Percentiles rank a stretch among this genome's conserved stretches.
Conservation (phyloP, 1,139 yeast species). For the Scheffersomyces segobiensis region DNA sequence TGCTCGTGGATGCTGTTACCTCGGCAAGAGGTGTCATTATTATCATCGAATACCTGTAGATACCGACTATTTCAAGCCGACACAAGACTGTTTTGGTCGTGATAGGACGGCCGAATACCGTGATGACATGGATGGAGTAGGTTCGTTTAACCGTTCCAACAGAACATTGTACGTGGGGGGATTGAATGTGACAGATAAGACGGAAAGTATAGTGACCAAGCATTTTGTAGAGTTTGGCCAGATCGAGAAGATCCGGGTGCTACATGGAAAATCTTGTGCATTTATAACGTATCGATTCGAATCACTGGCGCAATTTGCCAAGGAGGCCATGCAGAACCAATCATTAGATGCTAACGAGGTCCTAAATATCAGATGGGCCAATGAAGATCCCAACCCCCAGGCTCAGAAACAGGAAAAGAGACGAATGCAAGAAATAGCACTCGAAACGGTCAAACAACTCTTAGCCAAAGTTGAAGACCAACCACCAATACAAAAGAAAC, state of each 20-base stretch:
- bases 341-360: constrained; percentile 64
- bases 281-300: constrained; percentile 74
- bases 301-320: constrained; percentile 85
- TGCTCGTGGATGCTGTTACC: constrained; percentile 84
- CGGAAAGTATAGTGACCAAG: constrained; percentile 35
- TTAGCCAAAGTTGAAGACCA: constrained; percentile 13
- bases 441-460: constrained; percentile 33
- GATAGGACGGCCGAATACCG: constrained; percentile 80
- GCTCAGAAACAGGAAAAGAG: constrained; percentile 56
- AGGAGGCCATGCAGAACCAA: constrained; percentile 89
- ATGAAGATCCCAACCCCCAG: constrained; percentile 79
- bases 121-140: constrained; percentile 95
- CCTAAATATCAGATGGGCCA: constrained; percentile 82
- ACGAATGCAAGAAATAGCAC: constrained; percentile 34
- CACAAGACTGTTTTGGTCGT: constrained; percentile 91
- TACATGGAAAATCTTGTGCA: constrained; percentile 68
- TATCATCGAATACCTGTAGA: constrained; percentile 73
- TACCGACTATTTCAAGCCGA: constrained; percentile 49
- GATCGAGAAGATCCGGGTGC: constrained; percentile 65
- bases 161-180: constrained; percentile 81
- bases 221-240: constrained; percentile 78
- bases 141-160: constrained; percentile 71
- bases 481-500: constrained; percentile 4
- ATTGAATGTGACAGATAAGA: constrained; percentile 34
- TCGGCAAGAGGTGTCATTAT: constrained; percentile 74